These are phyloP conservation scores for Caloboletus inedulis DNA, from an alignment of 1,284 basidiomycete species.

Conservation along the genomic window DNA sequence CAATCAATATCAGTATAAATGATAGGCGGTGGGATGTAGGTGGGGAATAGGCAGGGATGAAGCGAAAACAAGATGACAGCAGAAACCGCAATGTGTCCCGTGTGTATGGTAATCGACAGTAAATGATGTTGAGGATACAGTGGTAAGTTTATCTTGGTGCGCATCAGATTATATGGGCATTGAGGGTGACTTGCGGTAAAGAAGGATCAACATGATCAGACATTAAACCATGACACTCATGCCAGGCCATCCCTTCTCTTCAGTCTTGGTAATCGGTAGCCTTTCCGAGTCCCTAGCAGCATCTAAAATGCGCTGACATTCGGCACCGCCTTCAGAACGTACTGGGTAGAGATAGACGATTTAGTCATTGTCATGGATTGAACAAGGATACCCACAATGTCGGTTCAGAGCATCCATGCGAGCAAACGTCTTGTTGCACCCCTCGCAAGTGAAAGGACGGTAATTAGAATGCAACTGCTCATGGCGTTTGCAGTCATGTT, in stretches of 20 bases:
- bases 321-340: constrained; percentile 54
- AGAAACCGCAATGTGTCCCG: constrained; percentile 29
- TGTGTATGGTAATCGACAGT: constrained; percentile 26
- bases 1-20: constrained; percentile 30
- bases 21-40: constrained; percentile 13
- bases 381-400: constrained; percentile 53
- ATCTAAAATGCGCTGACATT: constrained; percentile 44
- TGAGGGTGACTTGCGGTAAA: constrained; percentile 9
- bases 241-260: constrained; percentile 26
- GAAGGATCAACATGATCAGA: constrained; percentile 10
- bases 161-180: constrained; percentile 22
- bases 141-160: constrained; percentile 9
- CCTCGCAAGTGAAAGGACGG: constrained; percentile 72
- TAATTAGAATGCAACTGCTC: constrained; percentile 78
- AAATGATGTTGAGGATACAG: constrained; percentile 17
- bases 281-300: constrained; percentile 29
- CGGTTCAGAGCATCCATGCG: constrained; percentile 77
- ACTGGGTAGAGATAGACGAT: constrained; percentile 33
- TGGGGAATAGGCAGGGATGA: constrained; percentile 8
- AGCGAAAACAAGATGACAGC: constrained; percentile 8
- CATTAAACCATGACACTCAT: constrained; percentile 30
- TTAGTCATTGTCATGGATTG: not conserved
- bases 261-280: constrained; percentile 22
- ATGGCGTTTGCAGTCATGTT: constrained; percentile 83
- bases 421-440: constrained; percentile 75